Conservation (phyloP, 2,329 filamentous ascomycete genomes). For the Trichoderma koningiopsis region DNA sequence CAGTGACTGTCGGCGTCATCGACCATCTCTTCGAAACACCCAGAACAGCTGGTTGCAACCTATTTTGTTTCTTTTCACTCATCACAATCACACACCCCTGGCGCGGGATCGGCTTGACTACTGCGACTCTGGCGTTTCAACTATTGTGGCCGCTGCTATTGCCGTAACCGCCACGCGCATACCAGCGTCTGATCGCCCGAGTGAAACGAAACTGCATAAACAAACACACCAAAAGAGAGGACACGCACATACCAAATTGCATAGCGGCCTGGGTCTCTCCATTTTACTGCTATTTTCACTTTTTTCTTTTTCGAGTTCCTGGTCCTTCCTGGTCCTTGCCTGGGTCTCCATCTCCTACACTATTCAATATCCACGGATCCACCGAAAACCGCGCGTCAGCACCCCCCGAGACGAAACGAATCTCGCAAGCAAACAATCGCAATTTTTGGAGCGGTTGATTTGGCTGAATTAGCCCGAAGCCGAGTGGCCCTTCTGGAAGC, state of each 20-base stretch:
- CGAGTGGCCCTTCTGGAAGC: conserved; percentile 20
- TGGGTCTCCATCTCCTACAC: conserved; percentile 13
- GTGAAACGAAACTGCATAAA: conserved; percentile 18
- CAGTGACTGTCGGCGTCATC: conserved; percentile 1
- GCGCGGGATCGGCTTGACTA: conserved; percentile 20
- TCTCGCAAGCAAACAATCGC: conserved; percentile 11
- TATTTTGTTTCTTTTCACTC: conserved; percentile 2
- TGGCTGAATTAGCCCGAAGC: conserved; percentile 9
- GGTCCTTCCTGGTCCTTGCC: conserved; percentile 22
- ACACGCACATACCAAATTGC: not conserved
- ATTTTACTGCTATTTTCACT: not conserved
- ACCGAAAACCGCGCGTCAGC: conserved; percentile 18
- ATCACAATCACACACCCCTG: not conserved
- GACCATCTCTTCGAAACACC: not conserved
- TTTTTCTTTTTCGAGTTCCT: not conserved
- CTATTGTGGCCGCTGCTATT: conserved; percentile 3
- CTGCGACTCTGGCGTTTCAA: conserved; percentile 16
- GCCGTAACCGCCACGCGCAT: conserved; percentile 5
- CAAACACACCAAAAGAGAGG: conserved; percentile 10
- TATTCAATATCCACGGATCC: conserved; percentile 6
- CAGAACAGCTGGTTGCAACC: not conserved
- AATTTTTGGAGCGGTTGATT: conserved; percentile 13
- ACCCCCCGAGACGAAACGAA: conserved; percentile 18
- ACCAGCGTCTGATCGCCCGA: conserved; percentile 6
- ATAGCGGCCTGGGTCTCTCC: conserved; percentile 2